A percentile compares a stretch with the other conserved stretches of the same genome.
These are phyloP conservation scores for Gremmenia infestans DNA, from an alignment of 2,329 filamentous ascomycete species.

Conservation along the genomic window DNA sequence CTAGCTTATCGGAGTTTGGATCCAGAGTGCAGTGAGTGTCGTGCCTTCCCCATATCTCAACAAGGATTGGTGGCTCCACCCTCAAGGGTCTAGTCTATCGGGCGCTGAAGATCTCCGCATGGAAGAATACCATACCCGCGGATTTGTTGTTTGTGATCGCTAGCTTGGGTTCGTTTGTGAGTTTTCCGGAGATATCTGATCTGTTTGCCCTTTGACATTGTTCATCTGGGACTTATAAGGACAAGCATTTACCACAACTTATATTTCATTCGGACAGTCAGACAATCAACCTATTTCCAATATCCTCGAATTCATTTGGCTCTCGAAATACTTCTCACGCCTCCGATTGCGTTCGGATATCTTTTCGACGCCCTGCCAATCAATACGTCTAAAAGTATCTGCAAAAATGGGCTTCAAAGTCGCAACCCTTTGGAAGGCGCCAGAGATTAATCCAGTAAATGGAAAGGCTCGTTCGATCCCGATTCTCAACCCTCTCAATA, in stretches of 20 bases:
- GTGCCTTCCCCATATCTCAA: not conserved
- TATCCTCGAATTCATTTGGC: not conserved
- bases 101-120: conserved; percentile 17
- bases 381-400: not conserved
- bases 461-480: conserved; percentile 78
- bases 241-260: not conserved
- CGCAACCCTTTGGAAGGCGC: conserved; percentile 25
- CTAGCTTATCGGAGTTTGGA: conserved; percentile 1
- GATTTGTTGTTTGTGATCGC: conserved; percentile 11
- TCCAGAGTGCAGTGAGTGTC: not conserved
- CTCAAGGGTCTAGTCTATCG: not conserved
- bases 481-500: conserved; percentile 68
- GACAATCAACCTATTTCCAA: not conserved
- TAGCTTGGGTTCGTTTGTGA: conserved; percentile 1
- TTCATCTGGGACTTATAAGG: conserved; percentile 19
- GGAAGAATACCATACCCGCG: conserved; percentile 12
- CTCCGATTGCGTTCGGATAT: not conserved
- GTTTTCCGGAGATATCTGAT: conserved; percentile 19
- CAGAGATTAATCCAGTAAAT: conserved; percentile 65
- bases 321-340: not conserved
- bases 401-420: conserved; percentile 22
- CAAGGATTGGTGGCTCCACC: not conserved
- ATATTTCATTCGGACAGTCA: not conserved
- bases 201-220: conserved; percentile 17
- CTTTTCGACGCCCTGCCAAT: not conserved